phyloP scores from a whole-genome alignment of 805 yeast genomes.

The Pichia nanzhaoensis region DNA sequence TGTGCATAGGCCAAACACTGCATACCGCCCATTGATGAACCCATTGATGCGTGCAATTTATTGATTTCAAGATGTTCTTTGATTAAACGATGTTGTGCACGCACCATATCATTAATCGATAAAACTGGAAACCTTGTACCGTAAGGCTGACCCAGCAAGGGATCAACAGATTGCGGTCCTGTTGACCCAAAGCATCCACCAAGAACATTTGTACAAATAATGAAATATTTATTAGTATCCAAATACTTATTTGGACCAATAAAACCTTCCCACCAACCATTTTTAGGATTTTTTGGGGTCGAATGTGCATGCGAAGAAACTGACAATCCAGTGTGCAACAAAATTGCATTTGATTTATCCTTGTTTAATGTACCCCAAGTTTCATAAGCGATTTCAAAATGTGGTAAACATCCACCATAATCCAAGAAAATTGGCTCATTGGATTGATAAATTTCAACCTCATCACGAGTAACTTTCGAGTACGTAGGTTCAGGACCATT shows the following conservation, averaged over 20 bases:
- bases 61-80: constrained; percentile 53
- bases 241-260: constrained; percentile 77
- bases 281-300: constrained; percentile 55
- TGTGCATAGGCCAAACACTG: constrained; percentile 83
- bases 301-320: constrained; percentile 93
- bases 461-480: constrained; percentile 55
- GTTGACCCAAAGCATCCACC: constrained; percentile 97
- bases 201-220: constrained; percentile 83
- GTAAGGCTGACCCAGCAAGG: constrained; percentile 57
- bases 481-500: constrained; percentile 86
- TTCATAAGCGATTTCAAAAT: constrained; percentile 82
- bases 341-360: constrained; percentile 61
- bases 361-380: constrained; percentile 77
- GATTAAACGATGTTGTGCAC: constrained; percentile 75
- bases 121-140: constrained; percentile 86
- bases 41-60: constrained; percentile 72
- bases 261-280: constrained; percentile 96
- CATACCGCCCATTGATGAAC: constrained; percentile 99
- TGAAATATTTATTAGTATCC: constrained; percentile 76
- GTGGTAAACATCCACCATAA: constrained; percentile 72
- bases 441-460: constrained; percentile 54
- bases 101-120: constrained; percentile 82
- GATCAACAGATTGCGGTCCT: constrained; percentile 80
- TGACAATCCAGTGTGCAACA: constrained; percentile 85
- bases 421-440: constrained; percentile 63